phyloP scores from a whole-genome alignment of 176 grass and related monocot genomes.

The Triticum urartu region DNA sequence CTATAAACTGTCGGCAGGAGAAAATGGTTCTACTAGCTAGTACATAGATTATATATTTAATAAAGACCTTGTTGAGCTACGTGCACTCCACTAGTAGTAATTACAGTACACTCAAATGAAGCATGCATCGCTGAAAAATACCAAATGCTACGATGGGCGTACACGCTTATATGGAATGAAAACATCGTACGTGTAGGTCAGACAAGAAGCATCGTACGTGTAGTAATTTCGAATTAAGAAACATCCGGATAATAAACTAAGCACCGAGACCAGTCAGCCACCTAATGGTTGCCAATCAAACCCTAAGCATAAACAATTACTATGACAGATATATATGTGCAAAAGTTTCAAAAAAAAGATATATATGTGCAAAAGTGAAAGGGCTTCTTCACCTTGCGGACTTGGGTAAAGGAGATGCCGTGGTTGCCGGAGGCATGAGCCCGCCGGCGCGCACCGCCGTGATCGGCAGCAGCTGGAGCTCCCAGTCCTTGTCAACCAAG shows the following conservation, averaged over 20 bases:
- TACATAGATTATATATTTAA: neutral
- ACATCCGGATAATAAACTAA: conserved; percentile 4
- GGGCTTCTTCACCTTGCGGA: conserved; percentile 40
- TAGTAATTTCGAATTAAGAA: neutral
- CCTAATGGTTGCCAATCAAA: conserved; percentile 12
- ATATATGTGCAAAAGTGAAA: neutral
- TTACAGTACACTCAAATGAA: neutral
- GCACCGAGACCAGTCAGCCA: neutral
- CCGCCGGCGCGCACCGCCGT: conserved; percentile 42
- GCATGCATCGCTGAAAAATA: neutral
- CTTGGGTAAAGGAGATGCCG: conserved; percentile 33
- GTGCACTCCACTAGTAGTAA: neutral
- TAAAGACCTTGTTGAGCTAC: neutral
- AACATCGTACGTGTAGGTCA: neutral
- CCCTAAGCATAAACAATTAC: neutral
- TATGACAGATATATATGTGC: neutral
- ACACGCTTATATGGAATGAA: neutral
- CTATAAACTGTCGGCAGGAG: neutral
- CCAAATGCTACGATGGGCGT: conserved; percentile 24
- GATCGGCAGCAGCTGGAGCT: conserved; percentile 86
- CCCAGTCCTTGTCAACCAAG: conserved; percentile 91
- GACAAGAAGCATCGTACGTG: too few species aligned
- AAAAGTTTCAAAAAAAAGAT: neutral
- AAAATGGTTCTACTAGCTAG: neutral
- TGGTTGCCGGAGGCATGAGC: neutral